These are phyloP conservation scores for Ananas comosus DNA, from an alignment of 176 grass and related monocot genomes.

Conservation along the genomic window DNA sequence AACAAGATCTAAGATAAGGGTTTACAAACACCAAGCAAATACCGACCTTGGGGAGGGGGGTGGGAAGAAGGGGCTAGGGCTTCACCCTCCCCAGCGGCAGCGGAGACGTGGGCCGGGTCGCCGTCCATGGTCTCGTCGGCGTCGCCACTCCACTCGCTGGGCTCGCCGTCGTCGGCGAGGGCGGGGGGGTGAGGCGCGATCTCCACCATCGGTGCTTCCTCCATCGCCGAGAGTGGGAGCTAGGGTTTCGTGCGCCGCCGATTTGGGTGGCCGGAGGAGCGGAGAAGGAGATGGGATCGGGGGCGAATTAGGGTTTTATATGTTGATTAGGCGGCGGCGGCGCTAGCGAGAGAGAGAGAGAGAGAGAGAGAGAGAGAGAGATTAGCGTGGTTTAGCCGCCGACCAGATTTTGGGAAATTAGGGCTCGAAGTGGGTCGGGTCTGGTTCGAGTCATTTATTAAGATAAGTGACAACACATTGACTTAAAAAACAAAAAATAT, in stretches of 20 bases:
- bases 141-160: conserved; percentile 61
- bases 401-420: no score
- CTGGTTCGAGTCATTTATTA: no score
- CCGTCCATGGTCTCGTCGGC: conserved; percentile 32
- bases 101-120: background rate
- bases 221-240: conserved; percentile 6
- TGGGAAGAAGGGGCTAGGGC: conserved; percentile 1
- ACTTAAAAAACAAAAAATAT: no score
- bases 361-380: no score
- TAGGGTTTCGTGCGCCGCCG: background rate
- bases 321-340: no score
- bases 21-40: background rate
- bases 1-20: background rate
- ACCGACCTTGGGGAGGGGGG: conserved; percentile 26
- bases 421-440: no score
- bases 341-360: no score
- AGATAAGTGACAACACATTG: no score
- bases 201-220: conserved; percentile 11
- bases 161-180: conserved; percentile 6
- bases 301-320: no score
- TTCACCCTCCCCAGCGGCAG: background rate
- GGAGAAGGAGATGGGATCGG: no score
- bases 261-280: no score
- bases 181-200: background rate
- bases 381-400: no score